phyloP scores from a whole-genome alignment of 495 filamentous ascomycete species.

The Talaromyces nanjingensis region DNA sequence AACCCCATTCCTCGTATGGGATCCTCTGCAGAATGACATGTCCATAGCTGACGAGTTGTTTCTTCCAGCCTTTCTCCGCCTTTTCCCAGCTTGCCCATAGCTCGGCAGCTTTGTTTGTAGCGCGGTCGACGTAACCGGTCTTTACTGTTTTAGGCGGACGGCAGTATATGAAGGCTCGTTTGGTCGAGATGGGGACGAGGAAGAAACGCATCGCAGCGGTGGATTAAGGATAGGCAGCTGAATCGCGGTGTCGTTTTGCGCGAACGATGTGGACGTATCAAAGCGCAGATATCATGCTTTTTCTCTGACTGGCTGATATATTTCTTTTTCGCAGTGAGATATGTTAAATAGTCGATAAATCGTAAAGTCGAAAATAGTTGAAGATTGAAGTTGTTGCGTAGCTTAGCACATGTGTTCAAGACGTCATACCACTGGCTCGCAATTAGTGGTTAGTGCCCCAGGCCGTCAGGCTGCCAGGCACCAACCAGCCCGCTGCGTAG shows the following conservation, averaged over 20 bases:
- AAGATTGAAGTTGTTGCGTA: background rate
- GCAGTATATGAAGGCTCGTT: conserved; percentile 88
- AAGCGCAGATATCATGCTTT: background rate
- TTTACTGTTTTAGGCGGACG: conserved; percentile 52
- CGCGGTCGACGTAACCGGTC: conserved; percentile 52
- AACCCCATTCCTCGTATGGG: conserved; percentile 93
- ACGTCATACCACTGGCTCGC: conserved; percentile 10
- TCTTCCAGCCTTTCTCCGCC: conserved; percentile 79
- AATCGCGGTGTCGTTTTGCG: background rate
- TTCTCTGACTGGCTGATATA: background rate
- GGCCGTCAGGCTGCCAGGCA: background rate
- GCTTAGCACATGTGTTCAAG: conserved; percentile 7
- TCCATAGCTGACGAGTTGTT: conserved; percentile 73
- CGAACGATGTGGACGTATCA: background rate
- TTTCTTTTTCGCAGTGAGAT: background rate
- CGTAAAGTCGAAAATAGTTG: background rate
- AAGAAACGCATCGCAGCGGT: conserved; percentile 75
- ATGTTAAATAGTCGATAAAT: background rate
- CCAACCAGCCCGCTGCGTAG: background rate
- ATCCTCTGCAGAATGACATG: conserved; percentile 80
- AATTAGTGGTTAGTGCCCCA: background rate
- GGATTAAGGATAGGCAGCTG: background rate
- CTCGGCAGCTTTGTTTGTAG: conserved; percentile 59
- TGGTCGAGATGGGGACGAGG: conserved; percentile 88
- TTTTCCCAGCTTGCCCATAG: conserved; percentile 86